Percentiles rank a stretch among this genome's conserved stretches.
These are phyloP conservation scores for Fusarium globosum DNA, from an alignment of 2,329 filamentous ascomycete genomes.

Conservation along the genomic window DNA sequence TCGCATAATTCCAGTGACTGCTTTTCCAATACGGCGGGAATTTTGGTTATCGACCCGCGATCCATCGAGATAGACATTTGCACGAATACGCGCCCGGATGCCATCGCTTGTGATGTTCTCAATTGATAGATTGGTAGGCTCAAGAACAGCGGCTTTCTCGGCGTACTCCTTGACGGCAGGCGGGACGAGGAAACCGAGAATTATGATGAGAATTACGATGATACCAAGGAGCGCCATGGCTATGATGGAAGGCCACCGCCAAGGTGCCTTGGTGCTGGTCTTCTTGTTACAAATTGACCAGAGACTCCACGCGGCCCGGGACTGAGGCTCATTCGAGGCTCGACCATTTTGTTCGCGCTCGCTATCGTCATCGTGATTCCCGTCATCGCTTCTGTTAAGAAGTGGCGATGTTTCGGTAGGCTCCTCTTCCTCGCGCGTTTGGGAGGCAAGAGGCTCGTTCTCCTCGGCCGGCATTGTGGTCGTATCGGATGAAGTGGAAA, in stretches of 20 bases:
- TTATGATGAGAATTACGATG: slow-evolving; percentile 74
- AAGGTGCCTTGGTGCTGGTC: slow-evolving; percentile 40
- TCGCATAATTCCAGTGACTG: slow-evolving; percentile 82
- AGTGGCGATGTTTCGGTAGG: slow-evolving; percentile 64
- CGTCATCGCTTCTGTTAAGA: slow-evolving; percentile 54
- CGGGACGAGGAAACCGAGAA: slow-evolving; percentile 84
- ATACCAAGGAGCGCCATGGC: slow-evolving; percentile 75
- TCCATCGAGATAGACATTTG: slow-evolving; percentile 83
- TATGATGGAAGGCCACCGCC: slow-evolving; percentile 80
- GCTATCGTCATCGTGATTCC: slow-evolving; percentile 47
- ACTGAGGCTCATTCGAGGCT: slow-evolving; percentile 1
- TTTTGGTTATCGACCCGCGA: slow-evolving; percentile 76
- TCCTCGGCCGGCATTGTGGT: slow-evolving; percentile 58
- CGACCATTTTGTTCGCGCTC: slow-evolving; percentile 44
- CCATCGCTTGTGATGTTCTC: slow-evolving; percentile 85
- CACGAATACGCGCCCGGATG: slow-evolving; percentile 82
- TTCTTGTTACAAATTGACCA: slow-evolving; percentile 39
- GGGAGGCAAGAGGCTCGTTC: slow-evolving; percentile 57
- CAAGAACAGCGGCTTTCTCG: slow-evolving; percentile 82
- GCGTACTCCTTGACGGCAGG: slow-evolving; percentile 86
- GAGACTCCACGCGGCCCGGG: slow-evolving; percentile 31
- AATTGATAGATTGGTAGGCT: slow-evolving; percentile 85
- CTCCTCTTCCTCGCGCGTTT: slow-evolving; percentile 45
- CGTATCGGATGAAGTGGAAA: slow-evolving; percentile 44
- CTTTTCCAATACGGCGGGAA: slow-evolving; percentile 79